A percentile compares a stretch with the other conserved stretches of the same genome.
Evolutionary conservation across 1,139 yeast species (phyloP).

Genomic region (Hemisphaericaspora xylanilytica): DNA sequence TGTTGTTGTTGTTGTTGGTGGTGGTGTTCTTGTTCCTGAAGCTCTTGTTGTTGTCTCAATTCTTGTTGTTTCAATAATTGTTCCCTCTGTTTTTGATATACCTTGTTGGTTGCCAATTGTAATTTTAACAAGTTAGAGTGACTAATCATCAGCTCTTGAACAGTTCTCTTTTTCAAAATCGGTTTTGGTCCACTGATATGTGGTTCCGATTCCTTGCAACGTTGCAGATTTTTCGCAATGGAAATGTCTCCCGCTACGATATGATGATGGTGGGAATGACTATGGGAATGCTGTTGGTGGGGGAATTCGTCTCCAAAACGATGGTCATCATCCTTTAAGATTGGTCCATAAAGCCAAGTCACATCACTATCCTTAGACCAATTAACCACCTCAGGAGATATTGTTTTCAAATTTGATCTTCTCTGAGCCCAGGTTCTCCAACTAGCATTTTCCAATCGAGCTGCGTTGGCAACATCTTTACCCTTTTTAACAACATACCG

Average conservation of each 20-base stretch:
- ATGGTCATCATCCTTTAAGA: constrained; percentile 46
- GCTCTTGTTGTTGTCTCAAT: constrained; percentile 22
- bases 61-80: constrained; percentile 15
- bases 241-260: constrained; percentile 50
- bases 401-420: constrained; percentile 60
- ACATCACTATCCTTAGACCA: constrained; percentile 83
- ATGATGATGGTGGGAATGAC: constrained; percentile 19
- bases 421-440: constrained; percentile 92
- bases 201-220: constrained; percentile 5
- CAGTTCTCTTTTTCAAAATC: constrained; percentile 76
- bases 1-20: constrained; percentile 18
- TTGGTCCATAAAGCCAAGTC: constrained; percentile 81
- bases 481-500: constrained; percentile 82
- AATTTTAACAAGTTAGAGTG: constrained; percentile 51
- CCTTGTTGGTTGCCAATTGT: constrained; percentile 42
- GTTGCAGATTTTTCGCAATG: constrained; percentile 16
- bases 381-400: constrained; percentile 70
- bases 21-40: constrained; percentile 16
- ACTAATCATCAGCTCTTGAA: constrained; percentile 69
- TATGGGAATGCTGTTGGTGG: constrained; percentile 1
- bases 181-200: constrained; percentile 53
- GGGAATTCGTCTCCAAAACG: constrained; percentile 26
- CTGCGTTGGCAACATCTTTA: constrained; percentile 66
- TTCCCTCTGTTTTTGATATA: constrained; percentile 26
- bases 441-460: constrained; percentile 73